Base-by-base conservation (phyloP, 2,329 filamentous ascomycete species). In the Coniochaeta sp. region DNA sequence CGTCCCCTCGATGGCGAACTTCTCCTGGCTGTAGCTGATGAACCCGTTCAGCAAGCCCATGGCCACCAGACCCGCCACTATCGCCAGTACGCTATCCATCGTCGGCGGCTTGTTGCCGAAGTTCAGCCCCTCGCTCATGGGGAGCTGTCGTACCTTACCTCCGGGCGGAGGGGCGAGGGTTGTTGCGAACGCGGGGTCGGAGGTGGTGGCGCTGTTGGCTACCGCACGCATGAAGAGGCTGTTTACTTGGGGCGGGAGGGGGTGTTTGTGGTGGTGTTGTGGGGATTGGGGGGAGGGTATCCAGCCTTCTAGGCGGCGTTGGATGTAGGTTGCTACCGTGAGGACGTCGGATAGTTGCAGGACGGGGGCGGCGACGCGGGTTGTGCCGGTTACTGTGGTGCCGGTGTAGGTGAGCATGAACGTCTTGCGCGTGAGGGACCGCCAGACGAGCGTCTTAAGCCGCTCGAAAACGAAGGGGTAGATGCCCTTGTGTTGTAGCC, bases 1-100 rank as follows among this genome's bases (percentile, higher is more conserved):
- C 22, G 87, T 83, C 3, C 91, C 91, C 50, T 87, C 82, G 40
- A 96, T 88, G 12, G 90, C 91, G 62, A 96, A 91, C 48, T 87
- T 84, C 40, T 79, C 79, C 62, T 85, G 83, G 24, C 79, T 79
- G 61, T 95, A 89, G 14, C 87, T 88, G 26, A 96, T 79, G 62
- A 91, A 96, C 1, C 91, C 92, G 58, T 86, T 83, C 64, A 96
- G 75, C 24, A 96, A 73, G 1, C 87, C 89, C 67, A 95, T 89
- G 48, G 87, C 82, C 18, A 95, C 80, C 12, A 96, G 77, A 10
- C 85, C 85, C 0, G 87, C 82, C 12, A 95, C 77, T 47, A 89
- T 83, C 42, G 83, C 83, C 68, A 96, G 90, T n/a, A 95, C 75
- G 58, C 89, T 85, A 13, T 79, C 71, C 31, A 79, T 68, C 33